Percentiles rank a stretch among this genome's conserved stretches.
Evolutionary conservation across 2,329 filamentous ascomycete species (phyloP).

Genomic region (Exophiala dermatitidis): DNA sequence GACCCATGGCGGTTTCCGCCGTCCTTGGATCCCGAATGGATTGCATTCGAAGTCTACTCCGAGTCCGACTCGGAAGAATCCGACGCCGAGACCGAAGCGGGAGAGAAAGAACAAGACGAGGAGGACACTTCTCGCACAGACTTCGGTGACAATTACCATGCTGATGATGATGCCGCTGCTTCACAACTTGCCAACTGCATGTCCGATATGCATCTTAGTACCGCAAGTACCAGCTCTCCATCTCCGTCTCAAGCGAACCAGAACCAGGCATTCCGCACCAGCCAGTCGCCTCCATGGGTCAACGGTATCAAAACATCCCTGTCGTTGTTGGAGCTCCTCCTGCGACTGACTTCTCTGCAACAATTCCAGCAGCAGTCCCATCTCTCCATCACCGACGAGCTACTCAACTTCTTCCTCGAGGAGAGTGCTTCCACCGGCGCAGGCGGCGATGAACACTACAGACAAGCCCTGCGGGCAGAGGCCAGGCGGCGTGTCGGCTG

Average conservation of each 20-base stretch:
- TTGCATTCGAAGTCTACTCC: slow-evolving; percentile 78
- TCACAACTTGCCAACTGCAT: slow-evolving; percentile 38
- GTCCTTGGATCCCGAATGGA: slow-evolving; percentile 81
- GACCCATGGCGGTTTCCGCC: slow-evolving; percentile 57
- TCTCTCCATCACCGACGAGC: slow-evolving; percentile 80
- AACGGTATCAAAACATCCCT: slow-evolving; percentile 57
- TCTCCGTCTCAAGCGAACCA: slow-evolving; percentile 12
- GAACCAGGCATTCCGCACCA: background rate
- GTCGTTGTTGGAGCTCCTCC: slow-evolving; percentile 80
- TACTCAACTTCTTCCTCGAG: slow-evolving; percentile 78
- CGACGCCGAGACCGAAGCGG: slow-evolving; percentile 19
- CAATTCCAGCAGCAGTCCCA: slow-evolving; percentile 88
- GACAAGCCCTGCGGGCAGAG: slow-evolving; percentile 53
- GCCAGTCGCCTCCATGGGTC: slow-evolving; percentile 32
- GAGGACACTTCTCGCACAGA: slow-evolving; percentile 13
- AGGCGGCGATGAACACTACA: slow-evolving; percentile 54
- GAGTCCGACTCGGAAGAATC: slow-evolving; percentile 39
- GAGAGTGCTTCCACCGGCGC: slow-evolving; percentile 61
- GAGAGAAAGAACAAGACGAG: background rate
- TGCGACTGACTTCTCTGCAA: slow-evolving; percentile 78
- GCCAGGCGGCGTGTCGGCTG: slow-evolving; percentile 59
- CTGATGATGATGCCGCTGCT: slow-evolving; percentile 25
- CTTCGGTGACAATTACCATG: slow-evolving; percentile 2
- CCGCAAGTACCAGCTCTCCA: slow-evolving; percentile 27
- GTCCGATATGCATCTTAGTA: slow-evolving; percentile 38